phyloP scores from a whole-genome alignment of 805 yeast species.

The Suhomyces canberraensis region DNA sequence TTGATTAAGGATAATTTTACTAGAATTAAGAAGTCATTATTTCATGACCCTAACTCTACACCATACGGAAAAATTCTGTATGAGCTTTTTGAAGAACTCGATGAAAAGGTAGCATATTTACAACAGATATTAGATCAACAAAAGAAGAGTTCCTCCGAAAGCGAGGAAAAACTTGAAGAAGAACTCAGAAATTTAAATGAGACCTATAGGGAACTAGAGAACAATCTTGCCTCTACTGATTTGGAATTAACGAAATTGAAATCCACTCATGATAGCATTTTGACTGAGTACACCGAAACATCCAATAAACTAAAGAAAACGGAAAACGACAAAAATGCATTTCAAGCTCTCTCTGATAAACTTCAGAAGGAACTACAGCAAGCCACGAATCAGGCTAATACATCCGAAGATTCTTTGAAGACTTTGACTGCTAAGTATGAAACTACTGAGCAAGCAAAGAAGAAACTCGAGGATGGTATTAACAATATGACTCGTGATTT shows the following conservation, averaged over 20 bases:
- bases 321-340: slow-evolving; percentile 28
- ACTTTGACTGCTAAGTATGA: slow-evolving; percentile 31
- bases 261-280: slow-evolving; percentile 18
- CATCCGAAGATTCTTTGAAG: slow-evolving; percentile 23
- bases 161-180: slow-evolving; percentile 17
- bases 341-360: slow-evolving; percentile 27
- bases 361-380: slow-evolving; percentile 31
- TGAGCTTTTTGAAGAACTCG: slow-evolving; percentile 52
- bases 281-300: slow-evolving; percentile 18
- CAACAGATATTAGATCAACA: slow-evolving; percentile 21
- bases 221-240: slow-evolving; percentile 13
- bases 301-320: slow-evolving; percentile 19
- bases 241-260: slow-evolving; percentile 31
- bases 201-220: slow-evolving; percentile 18
- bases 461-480: slow-evolving; percentile 78
- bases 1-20: slow-evolving; percentile 65
- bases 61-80: slow-evolving; percentile 66
- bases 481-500: slow-evolving; percentile 88
- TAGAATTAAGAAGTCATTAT: slow-evolving; percentile 67
- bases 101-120: slow-evolving; percentile 30
- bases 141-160: slow-evolving; percentile 14
- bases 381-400: slow-evolving; percentile 22
- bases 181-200: slow-evolving; percentile 12
- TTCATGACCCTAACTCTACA: slow-evolving; percentile 69
- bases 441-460: slow-evolving; percentile 41